These are phyloP conservation scores for Hypoxylon sp. DNA, from an alignment of 2,329 filamentous ascomycete species.

Conservation along the genomic window DNA sequence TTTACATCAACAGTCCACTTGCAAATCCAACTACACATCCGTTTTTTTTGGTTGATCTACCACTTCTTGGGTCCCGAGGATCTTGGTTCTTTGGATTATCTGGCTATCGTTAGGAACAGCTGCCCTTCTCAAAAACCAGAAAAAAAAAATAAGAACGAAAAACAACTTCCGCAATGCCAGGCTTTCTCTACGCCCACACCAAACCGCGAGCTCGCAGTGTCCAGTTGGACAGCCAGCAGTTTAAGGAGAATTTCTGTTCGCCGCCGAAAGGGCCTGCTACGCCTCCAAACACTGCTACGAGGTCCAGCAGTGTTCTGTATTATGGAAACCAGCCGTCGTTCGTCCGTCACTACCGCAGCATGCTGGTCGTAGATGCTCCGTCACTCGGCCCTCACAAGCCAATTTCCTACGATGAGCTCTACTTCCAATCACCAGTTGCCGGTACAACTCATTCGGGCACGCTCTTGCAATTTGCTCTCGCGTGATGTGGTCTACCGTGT, in stretches of 20 bases:
- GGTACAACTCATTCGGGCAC: conserved; percentile 35
- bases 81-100: conserved; percentile 49
- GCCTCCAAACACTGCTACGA: conserved; percentile 41
- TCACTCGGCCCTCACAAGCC: conserved; percentile 55
- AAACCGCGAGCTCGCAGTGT: conserved; percentile 58
- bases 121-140: conserved; percentile 37
- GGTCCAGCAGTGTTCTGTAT: conserved; percentile 48
- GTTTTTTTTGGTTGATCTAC: conserved; percentile 55
- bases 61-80: conserved; percentile 53
- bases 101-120: conserved; percentile 48
- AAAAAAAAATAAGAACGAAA: conserved; percentile 35
- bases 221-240: conserved; percentile 51
- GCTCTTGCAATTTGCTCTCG: conserved; percentile 40
- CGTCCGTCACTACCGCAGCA: conserved; percentile 56
- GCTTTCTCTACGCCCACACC: conserved; percentile 54
- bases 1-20: conserved; percentile 40
- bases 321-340: conserved; percentile 48
- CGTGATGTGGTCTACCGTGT: background rate
- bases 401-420: conserved; percentile 58
- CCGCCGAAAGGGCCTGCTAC: conserved; percentile 34
- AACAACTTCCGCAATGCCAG: conserved; percentile 50
- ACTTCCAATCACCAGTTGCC: conserved; percentile 41
- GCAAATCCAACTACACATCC: conserved; percentile 40
- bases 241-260: conserved; percentile 27
- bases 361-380: conserved; percentile 61